Base-by-base conservation (phyloP, 768 basidiomycete genomes). In the Ephemerocybe angulata region DNA sequence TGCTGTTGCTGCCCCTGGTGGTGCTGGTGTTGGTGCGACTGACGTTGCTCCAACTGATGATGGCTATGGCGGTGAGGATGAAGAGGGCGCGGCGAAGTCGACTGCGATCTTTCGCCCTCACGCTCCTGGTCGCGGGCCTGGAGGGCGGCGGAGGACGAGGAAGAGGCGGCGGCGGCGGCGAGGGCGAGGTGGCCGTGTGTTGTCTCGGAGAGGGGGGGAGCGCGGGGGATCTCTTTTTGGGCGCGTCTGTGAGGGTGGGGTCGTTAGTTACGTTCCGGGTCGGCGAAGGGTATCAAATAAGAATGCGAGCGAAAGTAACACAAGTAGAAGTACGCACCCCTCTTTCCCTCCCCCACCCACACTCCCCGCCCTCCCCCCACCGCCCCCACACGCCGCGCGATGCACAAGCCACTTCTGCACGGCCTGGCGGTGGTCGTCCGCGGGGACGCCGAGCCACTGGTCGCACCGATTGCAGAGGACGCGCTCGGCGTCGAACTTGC, bases 401-500 rank as follows among this genome's bases (percentile, higher is more conserved):
- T 90, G 87, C 17, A 80, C 72, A 21, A 81, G 65, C 88, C 88
- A 90, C 29, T 72, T 76, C 62, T 86, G 81, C 13, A 88, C 78
- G 0, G 87, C 86, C 28, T 72, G 71, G 49, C 74, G 67, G 55
- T 86, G 82, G 63, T 86, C 84, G 50, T 85, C 83, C 1, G 81
- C 63, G 19, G 79, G 81, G 40, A 88, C 72, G 12, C 72, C 57
- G n/a, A 90, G 64, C 88, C 87, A 89, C 25, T 72, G 66, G 56
- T 88, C 87, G 65, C 88, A 53, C 52, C 52, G n/a, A 21, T 50
- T 50, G 61, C 88, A 90, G 0, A 88, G 73, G 0, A 89, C 75
- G 6, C 88, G 80, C 60, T 89, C 87, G 2, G 83, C 76, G 53
- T 90, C 88, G 63, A 86, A 86, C 63, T 87, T 88, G 58, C 86